Conservation (phyloP, 192 early-diverging fungal species). For the Coemansia sp. region DNA sequence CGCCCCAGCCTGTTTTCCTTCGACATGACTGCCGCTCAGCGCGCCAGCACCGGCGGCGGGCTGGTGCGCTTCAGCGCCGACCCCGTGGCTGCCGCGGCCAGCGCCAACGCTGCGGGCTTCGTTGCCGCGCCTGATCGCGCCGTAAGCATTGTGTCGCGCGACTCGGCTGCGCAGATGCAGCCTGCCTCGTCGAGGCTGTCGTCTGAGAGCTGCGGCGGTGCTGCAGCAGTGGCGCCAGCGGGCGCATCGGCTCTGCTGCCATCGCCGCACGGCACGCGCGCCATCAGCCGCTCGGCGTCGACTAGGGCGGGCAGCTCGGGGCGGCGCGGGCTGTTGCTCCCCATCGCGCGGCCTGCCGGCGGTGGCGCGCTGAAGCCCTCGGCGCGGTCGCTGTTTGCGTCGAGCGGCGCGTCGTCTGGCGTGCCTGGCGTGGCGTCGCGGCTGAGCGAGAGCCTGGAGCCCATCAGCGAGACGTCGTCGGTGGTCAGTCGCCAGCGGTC, state of each 20-base stretch:
- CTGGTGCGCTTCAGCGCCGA: conserved; percentile 39
- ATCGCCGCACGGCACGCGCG: not conserved
- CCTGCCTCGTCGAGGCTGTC: conserved; percentile 22
- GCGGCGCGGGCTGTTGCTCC: conserved; percentile 49
- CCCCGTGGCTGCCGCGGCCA: conserved; percentile 4
- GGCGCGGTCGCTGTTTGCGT: conserved; percentile 41
- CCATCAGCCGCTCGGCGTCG: not conserved
- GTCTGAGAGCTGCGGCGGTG: conserved; percentile 14
- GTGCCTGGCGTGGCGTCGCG: conserved; percentile 21
- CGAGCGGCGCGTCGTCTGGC: not conserved
- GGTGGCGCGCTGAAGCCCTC: conserved; percentile 27
- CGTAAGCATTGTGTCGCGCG: conserved; percentile 10
- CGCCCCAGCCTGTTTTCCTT: conserved; percentile 50
- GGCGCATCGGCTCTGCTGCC: conserved; percentile 6
- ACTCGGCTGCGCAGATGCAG: not conserved
- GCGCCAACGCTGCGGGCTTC: conserved; percentile 11
- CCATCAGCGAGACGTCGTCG: conserved; percentile 46
- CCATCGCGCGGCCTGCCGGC: conserved; percentile 38
- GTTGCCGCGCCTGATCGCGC: conserved; percentile 11
- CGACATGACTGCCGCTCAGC: conserved; percentile 25
- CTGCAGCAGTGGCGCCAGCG: not conserved
- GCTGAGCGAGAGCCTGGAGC: conserved; percentile 52
- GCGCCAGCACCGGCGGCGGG: conserved; percentile 24
- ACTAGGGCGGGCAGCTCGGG: conserved; percentile 8
- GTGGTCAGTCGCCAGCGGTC: conserved; percentile 44